phyloP scores from a whole-genome alignment of 2,329 filamentous ascomycete genomes.

The Pseudogymnoascus verrucosus region DNA sequence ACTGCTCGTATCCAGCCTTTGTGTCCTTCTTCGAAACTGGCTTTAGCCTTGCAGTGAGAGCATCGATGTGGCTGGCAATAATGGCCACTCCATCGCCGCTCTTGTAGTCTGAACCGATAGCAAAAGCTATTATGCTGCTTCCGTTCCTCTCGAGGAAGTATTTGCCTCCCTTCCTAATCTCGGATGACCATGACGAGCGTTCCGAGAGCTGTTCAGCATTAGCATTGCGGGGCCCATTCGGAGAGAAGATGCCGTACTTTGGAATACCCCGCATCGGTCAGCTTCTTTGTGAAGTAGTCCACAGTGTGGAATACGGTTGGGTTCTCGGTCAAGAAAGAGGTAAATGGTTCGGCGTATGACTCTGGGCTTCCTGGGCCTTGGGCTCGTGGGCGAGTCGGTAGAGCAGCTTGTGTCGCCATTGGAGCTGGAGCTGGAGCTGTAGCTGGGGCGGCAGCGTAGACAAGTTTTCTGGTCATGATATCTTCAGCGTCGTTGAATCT shows the following conservation, averaged over 20 bases:
- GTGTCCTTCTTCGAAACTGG: conserved; percentile 78
- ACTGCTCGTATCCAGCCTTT: conserved; percentile 77
- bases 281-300: conserved; percentile 64
- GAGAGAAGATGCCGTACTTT: conserved; percentile 42
- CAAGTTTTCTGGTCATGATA: background rate
- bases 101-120: conserved; percentile 70
- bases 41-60: conserved; percentile 83
- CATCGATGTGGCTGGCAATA: conserved; percentile 87
- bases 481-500: background rate
- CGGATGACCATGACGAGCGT: conserved; percentile 66
- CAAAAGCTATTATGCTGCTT: conserved; percentile 77
- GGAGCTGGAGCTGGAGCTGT: conserved; percentile 16
- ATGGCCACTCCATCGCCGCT: conserved; percentile 82
- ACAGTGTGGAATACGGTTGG: conserved; percentile 93
- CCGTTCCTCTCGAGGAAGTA: conserved; percentile 86
- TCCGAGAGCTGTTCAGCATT: conserved; percentile 54
- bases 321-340: conserved; percentile 79
- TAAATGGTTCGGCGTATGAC: conserved; percentile 74
- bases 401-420: background rate
- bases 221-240: conserved; percentile 9
- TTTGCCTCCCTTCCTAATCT: conserved; percentile 71
- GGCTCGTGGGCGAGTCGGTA: background rate
- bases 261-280: conserved; percentile 64
- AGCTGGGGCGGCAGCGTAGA: conserved; percentile 11
- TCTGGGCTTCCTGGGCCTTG: conserved; percentile 35